phyloP scores from a whole-genome alignment of 805 yeast species.

The Cyberlindnera euphorbiae region DNA sequence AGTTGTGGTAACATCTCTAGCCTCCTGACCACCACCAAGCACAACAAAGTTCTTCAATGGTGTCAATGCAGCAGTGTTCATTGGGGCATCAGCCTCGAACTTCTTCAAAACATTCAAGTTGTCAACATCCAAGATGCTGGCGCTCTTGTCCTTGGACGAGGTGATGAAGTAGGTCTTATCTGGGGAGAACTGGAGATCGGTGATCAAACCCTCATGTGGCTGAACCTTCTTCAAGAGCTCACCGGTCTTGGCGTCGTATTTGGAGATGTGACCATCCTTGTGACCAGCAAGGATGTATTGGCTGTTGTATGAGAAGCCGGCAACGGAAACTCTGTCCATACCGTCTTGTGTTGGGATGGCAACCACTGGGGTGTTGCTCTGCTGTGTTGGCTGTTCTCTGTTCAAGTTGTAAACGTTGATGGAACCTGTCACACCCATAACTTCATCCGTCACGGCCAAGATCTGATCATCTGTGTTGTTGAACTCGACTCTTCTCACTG shows the following conservation, averaged over 20 bases:
- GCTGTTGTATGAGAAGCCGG: conserved; percentile 81
- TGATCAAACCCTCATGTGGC: conserved; percentile 73
- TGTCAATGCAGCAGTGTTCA: conserved; percentile 93
- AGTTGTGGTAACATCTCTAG: conserved; percentile 97
- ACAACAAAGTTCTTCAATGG: conserved; percentile 89
- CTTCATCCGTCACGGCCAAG: conserved; percentile 81
- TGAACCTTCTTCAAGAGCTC: conserved; percentile 52
- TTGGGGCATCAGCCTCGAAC: conserved; percentile 84
- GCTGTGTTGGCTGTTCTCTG: conserved; percentile 40
- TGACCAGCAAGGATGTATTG: conserved; percentile 79
- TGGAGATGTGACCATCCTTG: conserved; percentile 79
- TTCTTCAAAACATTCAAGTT: conserved; percentile 66
- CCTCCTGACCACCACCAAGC: conserved; percentile 99
- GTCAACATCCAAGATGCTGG: conserved; percentile 75
- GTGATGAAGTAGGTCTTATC: conserved; percentile 90
- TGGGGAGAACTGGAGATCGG: conserved; percentile 85
- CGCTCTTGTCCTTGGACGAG: conserved; percentile 86
- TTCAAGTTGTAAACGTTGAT: conserved; percentile 63
- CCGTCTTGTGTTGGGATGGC: conserved; percentile 57
- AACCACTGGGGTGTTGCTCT: conserved; percentile 51
- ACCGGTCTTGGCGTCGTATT: conserved; percentile 74
- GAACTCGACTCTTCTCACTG: conserved; percentile 89
- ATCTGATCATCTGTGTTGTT: conserved; percentile 65
- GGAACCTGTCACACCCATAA: conserved; percentile 84
- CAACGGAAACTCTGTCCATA: conserved; percentile 67